Percentiles rank a stretch among this genome's conserved stretches.
These are phyloP conservation scores for Fagopyrum tataricum DNA, from an alignment of 148 eudicot genomes.

Conservation along the genomic window DNA sequence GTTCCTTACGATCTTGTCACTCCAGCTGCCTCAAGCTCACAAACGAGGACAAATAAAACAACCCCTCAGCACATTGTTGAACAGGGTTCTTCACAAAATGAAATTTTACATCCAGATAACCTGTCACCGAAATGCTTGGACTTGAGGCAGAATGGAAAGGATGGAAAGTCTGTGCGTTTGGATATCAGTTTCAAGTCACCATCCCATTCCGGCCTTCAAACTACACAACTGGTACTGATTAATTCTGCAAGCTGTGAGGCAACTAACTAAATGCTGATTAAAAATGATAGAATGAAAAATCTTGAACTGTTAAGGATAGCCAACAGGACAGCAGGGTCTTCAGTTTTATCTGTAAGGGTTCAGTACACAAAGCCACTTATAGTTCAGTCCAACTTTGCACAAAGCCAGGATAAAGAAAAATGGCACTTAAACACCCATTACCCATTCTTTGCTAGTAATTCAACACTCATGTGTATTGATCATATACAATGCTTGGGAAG, in stretches of 20 bases:
- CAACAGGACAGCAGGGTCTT: no score
- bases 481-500: background rate
- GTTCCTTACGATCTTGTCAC: constrained; percentile 70
- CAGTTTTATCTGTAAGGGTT: no score
- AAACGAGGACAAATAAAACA: constrained; percentile 34
- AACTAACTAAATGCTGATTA: background rate
- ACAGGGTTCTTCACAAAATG: constrained; percentile 27
- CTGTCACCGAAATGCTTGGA: constrained; percentile 33
- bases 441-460: no score
- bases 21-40: constrained; percentile 36
- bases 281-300: background rate
- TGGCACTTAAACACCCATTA: no score
- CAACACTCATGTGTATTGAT: no score
- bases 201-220: constrained; percentile 91
- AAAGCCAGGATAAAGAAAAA: no score
- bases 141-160: constrained; percentile 26
- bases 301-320: background rate
- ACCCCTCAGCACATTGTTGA: constrained; percentile 28
- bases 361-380: no score
- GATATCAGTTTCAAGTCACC: constrained; percentile 95
- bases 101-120: constrained; percentile 32
- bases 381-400: no score
- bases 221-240: constrained; percentile 73
- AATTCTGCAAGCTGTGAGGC: background rate
- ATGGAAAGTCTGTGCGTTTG: constrained; percentile 66